These are phyloP conservation scores for Spiromastix sp. DNA, from an alignment of 2,329 filamentous ascomycete genomes.

Conservation along the genomic window DNA sequence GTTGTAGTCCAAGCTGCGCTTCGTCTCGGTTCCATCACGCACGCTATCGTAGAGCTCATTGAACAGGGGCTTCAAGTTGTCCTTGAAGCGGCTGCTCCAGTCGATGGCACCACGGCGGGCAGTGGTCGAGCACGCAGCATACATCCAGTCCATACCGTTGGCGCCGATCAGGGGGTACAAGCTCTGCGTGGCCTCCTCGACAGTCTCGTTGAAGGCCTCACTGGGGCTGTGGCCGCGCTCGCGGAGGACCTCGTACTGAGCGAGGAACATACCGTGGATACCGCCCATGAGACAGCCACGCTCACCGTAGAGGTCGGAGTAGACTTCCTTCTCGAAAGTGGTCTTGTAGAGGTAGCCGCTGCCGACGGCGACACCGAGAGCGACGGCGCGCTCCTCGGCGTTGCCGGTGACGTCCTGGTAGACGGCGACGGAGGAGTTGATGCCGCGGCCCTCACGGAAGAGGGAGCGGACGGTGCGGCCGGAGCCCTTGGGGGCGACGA, in stretches of 20 bases:
- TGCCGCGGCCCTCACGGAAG: slow-evolving; percentile 98
- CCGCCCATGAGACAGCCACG: slow-evolving; percentile 99
- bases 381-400: slow-evolving; percentile 95
- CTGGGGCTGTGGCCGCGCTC: slow-evolving; percentile 95
- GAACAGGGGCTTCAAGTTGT: slow-evolving; percentile 96
- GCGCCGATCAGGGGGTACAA: slow-evolving; percentile 95
- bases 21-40: slow-evolving; percentile 81
- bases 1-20: slow-evolving; percentile 97
- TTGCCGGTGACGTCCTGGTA: slow-evolving; percentile 97
- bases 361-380: slow-evolving; percentile 92
- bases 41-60: slow-evolving; percentile 93
- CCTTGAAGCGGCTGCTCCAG: slow-evolving; percentile 97
- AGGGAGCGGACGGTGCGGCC: slow-evolving; percentile 96
- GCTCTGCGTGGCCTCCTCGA: slow-evolving; percentile 97
- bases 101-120: slow-evolving; percentile 97
- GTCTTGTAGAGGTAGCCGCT: slow-evolving; percentile 99
- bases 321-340: slow-evolving; percentile 99
- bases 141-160: slow-evolving; percentile 99
- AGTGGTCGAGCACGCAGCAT: slow-evolving; percentile 97
- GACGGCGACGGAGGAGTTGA: slow-evolving; percentile 98
- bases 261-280: slow-evolving; percentile 99
- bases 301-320: slow-evolving; percentile 99
- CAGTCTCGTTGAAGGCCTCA: slow-evolving; percentile 99
- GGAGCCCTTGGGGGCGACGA: slow-evolving; percentile 97
- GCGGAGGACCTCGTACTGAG: slow-evolving; percentile 99